phyloP scores from a whole-genome alignment of 1,284 basidiomycete species.

The Malassezia globosa region DNA sequence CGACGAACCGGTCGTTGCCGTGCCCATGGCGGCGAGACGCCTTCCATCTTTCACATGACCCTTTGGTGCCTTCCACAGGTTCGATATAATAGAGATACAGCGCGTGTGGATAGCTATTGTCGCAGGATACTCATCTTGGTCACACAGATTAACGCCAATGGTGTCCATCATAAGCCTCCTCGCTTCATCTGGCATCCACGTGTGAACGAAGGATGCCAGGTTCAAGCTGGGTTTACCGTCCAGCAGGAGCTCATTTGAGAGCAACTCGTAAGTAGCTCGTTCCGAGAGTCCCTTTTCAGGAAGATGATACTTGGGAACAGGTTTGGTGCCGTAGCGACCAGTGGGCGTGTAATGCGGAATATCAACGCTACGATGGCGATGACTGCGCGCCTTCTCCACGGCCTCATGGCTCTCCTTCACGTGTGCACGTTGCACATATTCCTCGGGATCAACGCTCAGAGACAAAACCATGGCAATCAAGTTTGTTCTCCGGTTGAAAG shows the following conservation, averaged over 20 bases:
- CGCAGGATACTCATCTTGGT: constrained; percentile 76
- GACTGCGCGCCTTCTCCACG: constrained; percentile 20
- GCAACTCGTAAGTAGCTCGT: constrained; percentile 52
- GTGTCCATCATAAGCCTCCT: constrained; percentile 50
- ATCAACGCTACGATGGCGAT: not conserved
- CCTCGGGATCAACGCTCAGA: constrained; percentile 37
- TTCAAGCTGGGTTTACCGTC: constrained; percentile 71
- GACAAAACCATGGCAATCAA: constrained; percentile 42
- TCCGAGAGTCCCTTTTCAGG: constrained; percentile 48
- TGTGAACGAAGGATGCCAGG: constrained; percentile 56
- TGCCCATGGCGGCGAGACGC: constrained; percentile 48
- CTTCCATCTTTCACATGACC: constrained; percentile 23
- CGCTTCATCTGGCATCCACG: constrained; percentile 53
- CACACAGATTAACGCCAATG: constrained; percentile 65
- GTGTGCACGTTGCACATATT: constrained; percentile 27
- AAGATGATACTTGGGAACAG: constrained; percentile 48
- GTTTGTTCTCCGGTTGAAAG: too few relatives aligned
- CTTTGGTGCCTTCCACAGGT: constrained; percentile 69
- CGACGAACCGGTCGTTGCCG: constrained; percentile 85
- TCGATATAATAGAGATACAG: constrained; percentile 70
- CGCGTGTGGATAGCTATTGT: constrained; percentile 43
- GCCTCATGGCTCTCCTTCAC: constrained; percentile 31
- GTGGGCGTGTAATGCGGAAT: constrained; percentile 23
- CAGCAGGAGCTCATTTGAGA: constrained; percentile 58
- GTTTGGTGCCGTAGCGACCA: constrained; percentile 37